Evolutionary conservation across 257 asterid species (phyloP).

Genomic region (Orobanche coerulescens): DNA sequence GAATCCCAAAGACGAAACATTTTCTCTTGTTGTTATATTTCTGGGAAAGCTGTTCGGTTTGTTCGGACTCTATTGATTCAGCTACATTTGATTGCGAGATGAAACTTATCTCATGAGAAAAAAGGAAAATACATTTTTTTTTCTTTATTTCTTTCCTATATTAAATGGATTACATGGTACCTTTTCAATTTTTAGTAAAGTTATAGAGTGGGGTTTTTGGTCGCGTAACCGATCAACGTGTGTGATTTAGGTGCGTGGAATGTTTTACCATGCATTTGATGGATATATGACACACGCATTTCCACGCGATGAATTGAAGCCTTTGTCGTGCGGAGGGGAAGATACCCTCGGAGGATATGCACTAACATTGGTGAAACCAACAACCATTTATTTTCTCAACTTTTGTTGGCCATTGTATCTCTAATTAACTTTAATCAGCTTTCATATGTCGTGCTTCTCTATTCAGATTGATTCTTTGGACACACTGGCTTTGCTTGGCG

Average conservation of each 20-base stretch:
- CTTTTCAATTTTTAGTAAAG: neutral
- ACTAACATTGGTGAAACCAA: conserved; percentile 63
- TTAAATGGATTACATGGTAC: neutral
- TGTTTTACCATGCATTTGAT: conserved; percentile 93
- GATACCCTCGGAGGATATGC: conserved; percentile 99
- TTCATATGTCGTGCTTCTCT: conserved; percentile 17
- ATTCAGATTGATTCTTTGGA: conserved; percentile 87
- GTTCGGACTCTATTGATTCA: neutral
- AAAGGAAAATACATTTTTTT: neutral
- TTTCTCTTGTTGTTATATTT: neutral
- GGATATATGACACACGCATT: conserved; percentile 94
- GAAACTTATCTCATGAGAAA: neutral
- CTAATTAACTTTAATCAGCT: neutral
- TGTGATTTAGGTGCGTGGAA: conserved; percentile 63
- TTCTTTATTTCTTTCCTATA: neutral
- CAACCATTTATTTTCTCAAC: conserved; percentile 4
- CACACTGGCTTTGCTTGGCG: conserved; percentile 95
- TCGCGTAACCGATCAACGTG: neutral
- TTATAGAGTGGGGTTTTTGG: neutral
- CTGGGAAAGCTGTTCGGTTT: neutral
- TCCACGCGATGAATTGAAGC: conserved; percentile 87
- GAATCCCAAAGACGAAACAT: neutral
- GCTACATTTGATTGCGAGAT: neutral
- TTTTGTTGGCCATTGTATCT: neutral
- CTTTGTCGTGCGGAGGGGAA: conserved; percentile 92